Conservation (phyloP, 257 asterid species). For the Apocynum venetum region DNA sequence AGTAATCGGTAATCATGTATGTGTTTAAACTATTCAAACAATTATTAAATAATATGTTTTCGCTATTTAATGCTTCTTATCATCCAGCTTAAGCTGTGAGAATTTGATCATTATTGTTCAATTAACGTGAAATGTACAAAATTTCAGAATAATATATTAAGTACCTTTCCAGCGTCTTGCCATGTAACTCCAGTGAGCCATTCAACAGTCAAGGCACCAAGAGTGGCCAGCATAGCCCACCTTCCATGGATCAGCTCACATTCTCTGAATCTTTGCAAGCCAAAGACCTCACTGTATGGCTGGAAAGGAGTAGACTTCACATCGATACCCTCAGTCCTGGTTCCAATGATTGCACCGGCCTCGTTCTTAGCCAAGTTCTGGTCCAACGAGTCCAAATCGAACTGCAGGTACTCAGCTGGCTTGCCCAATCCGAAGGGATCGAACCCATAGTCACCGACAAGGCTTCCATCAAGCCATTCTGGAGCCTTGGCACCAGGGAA, state of each 20-base stretch:
- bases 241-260: conserved; percentile 97
- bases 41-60: too few species aligned
- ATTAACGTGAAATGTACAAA: too few species aligned
- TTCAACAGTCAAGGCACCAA: conserved; percentile 86
- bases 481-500: conserved; percentile 86
- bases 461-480: conserved; percentile 72
- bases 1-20: too few species aligned
- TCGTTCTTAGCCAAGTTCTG: conserved; percentile 83
- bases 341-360: conserved; percentile 78
- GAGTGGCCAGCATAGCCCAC: conserved; percentile 98
- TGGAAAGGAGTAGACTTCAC: conserved; percentile 85
- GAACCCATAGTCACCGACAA: conserved; percentile 90
- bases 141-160: too few species aligned
- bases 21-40: too few species aligned
- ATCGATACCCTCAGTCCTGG: conserved; percentile 63
- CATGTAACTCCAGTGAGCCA: conserved; percentile 95
- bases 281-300: conserved; percentile 85
- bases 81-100: too few species aligned
- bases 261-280: conserved; percentile 86
- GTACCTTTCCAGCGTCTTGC: conserved; percentile 98
- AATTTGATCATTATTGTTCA: too few species aligned
- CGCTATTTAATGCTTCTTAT: too few species aligned
- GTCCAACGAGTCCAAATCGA: conserved; percentile 75
- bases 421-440: conserved; percentile 93
- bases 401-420: conserved; percentile 92